These are phyloP conservation scores for Juncus inflexus DNA, from an alignment of 176 grass and related monocot genomes.

Conservation along the genomic window DNA sequence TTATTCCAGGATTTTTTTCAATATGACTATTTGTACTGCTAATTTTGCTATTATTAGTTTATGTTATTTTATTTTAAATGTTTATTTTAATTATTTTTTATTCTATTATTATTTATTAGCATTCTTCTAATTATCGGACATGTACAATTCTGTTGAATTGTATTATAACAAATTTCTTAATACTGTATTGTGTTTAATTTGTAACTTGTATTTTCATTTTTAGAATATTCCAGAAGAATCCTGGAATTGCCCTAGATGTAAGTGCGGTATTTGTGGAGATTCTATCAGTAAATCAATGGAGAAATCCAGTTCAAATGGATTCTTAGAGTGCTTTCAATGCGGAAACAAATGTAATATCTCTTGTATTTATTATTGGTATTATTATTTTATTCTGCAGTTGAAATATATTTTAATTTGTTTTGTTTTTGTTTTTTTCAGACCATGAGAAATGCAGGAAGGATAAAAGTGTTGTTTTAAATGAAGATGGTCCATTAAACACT, in stretches of 20 bases:
- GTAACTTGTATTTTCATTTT: conserved; percentile 12
- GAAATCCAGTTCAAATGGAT: neutral
- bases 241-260: conserved; percentile 20
- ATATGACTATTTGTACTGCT: no score
- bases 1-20: no score
- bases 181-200: neutral
- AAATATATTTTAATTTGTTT: no score
- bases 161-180: neutral
- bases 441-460: conserved; percentile 23
- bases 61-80: no score
- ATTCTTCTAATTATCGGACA: no score
- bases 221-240: conserved; percentile 25
- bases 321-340: conserved; percentile 19
- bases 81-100: no score
- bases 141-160: no score
- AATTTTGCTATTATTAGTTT: no score
- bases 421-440: no score
- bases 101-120: no score
- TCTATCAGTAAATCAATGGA: neutral
- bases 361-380: no score
- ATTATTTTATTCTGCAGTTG: no score
- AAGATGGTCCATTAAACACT: neutral
- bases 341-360: conserved; percentile 12
- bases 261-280: conserved; percentile 12
- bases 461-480: neutral